Conservation (phyloP, 2,329 filamentous ascomycete genomes). For the Alternaria atra region DNA sequence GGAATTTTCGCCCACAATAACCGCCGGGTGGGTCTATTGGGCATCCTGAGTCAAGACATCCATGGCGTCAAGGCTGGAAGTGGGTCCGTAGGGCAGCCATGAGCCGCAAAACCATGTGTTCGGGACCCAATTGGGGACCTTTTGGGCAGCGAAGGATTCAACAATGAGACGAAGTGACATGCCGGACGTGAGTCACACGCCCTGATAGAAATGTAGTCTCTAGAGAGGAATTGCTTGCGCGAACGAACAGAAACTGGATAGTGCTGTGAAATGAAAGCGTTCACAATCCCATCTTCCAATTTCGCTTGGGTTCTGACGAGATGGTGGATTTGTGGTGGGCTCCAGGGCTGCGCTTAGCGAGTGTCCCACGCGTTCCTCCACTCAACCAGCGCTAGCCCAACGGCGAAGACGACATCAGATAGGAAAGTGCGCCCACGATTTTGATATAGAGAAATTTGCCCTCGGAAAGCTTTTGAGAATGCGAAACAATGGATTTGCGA, state of each 20-base stretch:
- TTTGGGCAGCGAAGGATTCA: conserved; percentile 37
- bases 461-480: background rate
- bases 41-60: conserved; percentile 27
- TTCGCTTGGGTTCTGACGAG: conserved; percentile 1
- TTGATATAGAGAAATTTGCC: background rate
- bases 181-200: conserved; percentile 32
- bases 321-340: conserved; percentile 15
- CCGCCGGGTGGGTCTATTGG: conserved; percentile 37
- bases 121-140: conserved; percentile 35
- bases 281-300: conserved; percentile 4
- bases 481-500: background rate
- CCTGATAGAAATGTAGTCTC: conserved; percentile 17
- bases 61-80: conserved; percentile 28
- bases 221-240: conserved; percentile 15
- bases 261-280: conserved; percentile 2
- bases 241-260: conserved; percentile 21
- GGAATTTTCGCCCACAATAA: conserved; percentile 27
- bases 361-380: conserved; percentile 35
- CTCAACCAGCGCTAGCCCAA: conserved; percentile 24
- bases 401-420: conserved; percentile 13
- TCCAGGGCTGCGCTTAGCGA: conserved; percentile 24
- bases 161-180: conserved; percentile 13
- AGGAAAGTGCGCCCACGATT: background rate
- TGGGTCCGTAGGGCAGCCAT: conserved; percentile 41
- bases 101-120: conserved; percentile 28